Evolutionary conservation across 257 asterid species (phyloP).

Genomic region (Solanum sitiens): DNA sequence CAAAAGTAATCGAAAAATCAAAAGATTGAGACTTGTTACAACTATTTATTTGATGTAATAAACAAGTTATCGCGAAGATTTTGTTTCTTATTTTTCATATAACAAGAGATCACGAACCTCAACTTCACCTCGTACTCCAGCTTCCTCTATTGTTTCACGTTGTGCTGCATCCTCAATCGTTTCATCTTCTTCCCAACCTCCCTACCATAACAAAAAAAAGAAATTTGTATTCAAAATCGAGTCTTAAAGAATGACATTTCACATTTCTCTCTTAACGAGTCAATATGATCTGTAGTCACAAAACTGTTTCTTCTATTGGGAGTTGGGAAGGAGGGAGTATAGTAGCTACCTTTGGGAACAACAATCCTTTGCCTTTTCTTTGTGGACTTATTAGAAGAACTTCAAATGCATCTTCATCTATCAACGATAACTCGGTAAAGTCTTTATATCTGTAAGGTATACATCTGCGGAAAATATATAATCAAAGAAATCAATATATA

Average conservation of each 20-base stretch:
- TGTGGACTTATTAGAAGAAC: conserved; percentile 73
- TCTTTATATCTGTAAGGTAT: conserved; percentile 66
- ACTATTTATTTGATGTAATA: background rate
- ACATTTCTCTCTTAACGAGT: background rate
- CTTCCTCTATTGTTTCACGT: conserved; percentile 89
- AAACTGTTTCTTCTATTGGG: rapidly evolving
- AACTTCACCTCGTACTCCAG: conserved; percentile 83
- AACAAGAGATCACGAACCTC: conserved; percentile 29
- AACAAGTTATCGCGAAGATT: background rate
- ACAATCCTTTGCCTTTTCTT: conserved; percentile 77
- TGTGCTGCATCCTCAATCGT: conserved; percentile 57
- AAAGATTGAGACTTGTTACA: background rate
- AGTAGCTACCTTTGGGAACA: conserved; percentile 68
- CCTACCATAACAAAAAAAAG: conserved; percentile 21
- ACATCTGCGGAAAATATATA: conserved; percentile 40
- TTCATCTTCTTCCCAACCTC: conserved; percentile 93
- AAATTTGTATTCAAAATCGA: background rate
- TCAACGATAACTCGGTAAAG: conserved; percentile 5
- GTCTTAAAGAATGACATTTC: background rate
- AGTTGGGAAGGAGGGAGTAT: background rate
- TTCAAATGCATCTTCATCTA: conserved; percentile 65
- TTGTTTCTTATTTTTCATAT: background rate
- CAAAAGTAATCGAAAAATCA: background rate
- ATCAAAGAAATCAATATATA: background rate
- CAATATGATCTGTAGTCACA: background rate